These are phyloP conservation scores for Cutaneotrichosporon cyanovorans DNA, from an alignment of 1,284 basidiomycete genomes.

Conservation along the genomic window DNA sequence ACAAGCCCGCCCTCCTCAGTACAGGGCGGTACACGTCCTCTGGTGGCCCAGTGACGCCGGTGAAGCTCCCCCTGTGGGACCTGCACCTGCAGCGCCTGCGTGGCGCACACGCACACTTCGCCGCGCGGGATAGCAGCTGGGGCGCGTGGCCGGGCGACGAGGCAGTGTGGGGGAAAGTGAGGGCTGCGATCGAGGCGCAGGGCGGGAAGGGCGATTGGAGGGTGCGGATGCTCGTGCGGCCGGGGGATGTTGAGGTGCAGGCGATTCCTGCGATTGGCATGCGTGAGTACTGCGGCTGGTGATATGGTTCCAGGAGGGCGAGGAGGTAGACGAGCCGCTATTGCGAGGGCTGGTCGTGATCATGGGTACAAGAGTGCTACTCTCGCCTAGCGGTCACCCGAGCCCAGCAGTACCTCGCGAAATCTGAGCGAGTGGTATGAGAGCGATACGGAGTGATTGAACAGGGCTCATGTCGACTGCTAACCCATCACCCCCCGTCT, in stretches of 20 bases:
- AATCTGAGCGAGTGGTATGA: too few relatives aligned
- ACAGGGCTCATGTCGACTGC: too few relatives aligned
- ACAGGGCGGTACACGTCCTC: constrained; percentile 32
- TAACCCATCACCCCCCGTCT: too few relatives aligned
- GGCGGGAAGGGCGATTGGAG: constrained; percentile 28
- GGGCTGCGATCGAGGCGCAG: constrained; percentile 9
- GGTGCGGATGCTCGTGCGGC: constrained; percentile 25
- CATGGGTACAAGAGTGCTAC: too few relatives aligned
- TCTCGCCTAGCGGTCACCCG: too few relatives aligned
- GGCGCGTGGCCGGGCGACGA: constrained; percentile 28
- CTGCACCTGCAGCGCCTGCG: constrained; percentile 29
- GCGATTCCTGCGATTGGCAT: constrained; percentile 21
- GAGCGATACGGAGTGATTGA: too few relatives aligned
- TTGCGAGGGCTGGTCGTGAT: too few relatives aligned
- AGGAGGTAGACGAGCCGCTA: too few relatives aligned
- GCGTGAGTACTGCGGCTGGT: constrained; percentile 10
- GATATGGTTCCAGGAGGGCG: too few relatives aligned
- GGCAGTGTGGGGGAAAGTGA: constrained; percentile 18
- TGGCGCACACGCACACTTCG: constrained; percentile 28
- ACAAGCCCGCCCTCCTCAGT: constrained; percentile 26
- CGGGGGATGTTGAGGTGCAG: constrained; percentile 20
- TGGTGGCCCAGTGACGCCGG: constrained; percentile 4
- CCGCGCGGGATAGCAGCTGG: constrained; percentile 17
- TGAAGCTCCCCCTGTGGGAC: constrained; percentile 24
- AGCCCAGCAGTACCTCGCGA: too few relatives aligned